Base-by-base conservation (phyloP, 345 rosid genomes). In the Clarkia xantiana region DNA sequence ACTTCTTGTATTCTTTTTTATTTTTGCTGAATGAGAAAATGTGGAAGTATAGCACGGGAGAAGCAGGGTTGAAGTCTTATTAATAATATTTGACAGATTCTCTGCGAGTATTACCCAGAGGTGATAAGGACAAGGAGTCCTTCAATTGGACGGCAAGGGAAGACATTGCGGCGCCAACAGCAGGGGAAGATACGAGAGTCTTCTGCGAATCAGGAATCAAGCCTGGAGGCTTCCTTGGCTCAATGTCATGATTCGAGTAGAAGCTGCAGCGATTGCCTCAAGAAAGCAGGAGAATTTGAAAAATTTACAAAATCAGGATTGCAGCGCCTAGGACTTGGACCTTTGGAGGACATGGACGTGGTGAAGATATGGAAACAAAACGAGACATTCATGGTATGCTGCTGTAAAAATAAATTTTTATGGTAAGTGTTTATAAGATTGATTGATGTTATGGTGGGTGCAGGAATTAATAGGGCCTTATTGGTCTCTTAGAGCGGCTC, bases 91-190 rank as follows among this genome's bases (percentile, higher is more conserved):
- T 51, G 53, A 51, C 66, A 85, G 97, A 87, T 90, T 70, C 85
- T 90, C 54, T 64, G 47, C 16, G 70, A 67, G 64, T 77, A 82
- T 71, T 80, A 75, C 70, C 95, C 91, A 44, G 87, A 79, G 59
- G 69, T 76, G 57, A 45, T 67, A 56, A 55, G 45, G 9, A 61
- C 59, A 46, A 29, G 36, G 6, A 80, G 81, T 68, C 97, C 94
- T 13, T 75, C 97, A 50, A 71, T 90, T 71, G 97, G 95, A 41
- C 84, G 91, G 47, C 97, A 82, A 77, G 97, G 95, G 58, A 90
- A 90, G 74, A 79, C 91, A 45, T 53, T 77, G 61, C 91, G 91
- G 13, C 84, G 95, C 19, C 78, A 70, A 58, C 84, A 76, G 49
- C 84, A 71, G 62, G 76, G 77, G 71, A 74, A 73, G 68, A 44